These are phyloP conservation scores for Kluyveromyces sp. DNA, from an alignment of 1,139 yeast species.

Conservation along the genomic window DNA sequence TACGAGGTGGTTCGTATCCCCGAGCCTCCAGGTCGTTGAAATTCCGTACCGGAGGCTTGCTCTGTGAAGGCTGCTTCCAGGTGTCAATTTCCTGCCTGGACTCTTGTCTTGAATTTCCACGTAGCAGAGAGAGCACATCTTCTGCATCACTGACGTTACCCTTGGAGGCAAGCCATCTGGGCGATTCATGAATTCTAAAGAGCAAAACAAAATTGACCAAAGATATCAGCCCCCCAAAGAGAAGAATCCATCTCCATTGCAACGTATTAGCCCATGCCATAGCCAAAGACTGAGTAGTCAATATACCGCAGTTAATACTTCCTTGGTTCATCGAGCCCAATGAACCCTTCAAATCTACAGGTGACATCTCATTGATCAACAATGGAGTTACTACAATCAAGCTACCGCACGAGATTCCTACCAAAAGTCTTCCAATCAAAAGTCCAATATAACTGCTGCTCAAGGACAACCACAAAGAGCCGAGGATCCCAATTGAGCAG, in stretches of 20 bases:
- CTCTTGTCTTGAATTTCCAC: slow-evolving; percentile 27
- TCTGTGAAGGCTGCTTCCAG: slow-evolving; percentile 20
- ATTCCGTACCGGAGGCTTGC: slow-evolving; percentile 15
- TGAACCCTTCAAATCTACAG: slow-evolving; percentile 58
- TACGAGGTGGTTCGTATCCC: neutral
- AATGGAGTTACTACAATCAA: slow-evolving; percentile 81
- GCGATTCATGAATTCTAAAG: slow-evolving; percentile 62
- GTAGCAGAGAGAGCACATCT: slow-evolving; percentile 30
- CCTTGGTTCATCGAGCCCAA: slow-evolving; percentile 87
- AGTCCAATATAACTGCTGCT: slow-evolving; percentile 42
- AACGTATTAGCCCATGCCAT: slow-evolving; percentile 55
- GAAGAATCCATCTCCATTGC: slow-evolving; percentile 66
- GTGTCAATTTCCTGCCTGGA: slow-evolving; percentile 31
- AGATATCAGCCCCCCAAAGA: slow-evolving; percentile 53
- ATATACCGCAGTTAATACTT: slow-evolving; percentile 75
- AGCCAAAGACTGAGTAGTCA: slow-evolving; percentile 70
- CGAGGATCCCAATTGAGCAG: slow-evolving; percentile 51
- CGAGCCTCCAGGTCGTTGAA: slow-evolving; percentile 1
- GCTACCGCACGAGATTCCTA: slow-evolving; percentile 84
- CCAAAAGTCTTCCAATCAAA: slow-evolving; percentile 63
- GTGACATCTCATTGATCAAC: slow-evolving; percentile 73
- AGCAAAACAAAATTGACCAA: slow-evolving; percentile 41
- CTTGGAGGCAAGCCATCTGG: slow-evolving; percentile 61
- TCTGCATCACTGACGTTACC: slow-evolving; percentile 36
- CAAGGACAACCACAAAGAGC: slow-evolving; percentile 56